phyloP scores from a whole-genome alignment of 2,329 filamentous ascomycete species.

The Xylariaceae sp. region DNA sequence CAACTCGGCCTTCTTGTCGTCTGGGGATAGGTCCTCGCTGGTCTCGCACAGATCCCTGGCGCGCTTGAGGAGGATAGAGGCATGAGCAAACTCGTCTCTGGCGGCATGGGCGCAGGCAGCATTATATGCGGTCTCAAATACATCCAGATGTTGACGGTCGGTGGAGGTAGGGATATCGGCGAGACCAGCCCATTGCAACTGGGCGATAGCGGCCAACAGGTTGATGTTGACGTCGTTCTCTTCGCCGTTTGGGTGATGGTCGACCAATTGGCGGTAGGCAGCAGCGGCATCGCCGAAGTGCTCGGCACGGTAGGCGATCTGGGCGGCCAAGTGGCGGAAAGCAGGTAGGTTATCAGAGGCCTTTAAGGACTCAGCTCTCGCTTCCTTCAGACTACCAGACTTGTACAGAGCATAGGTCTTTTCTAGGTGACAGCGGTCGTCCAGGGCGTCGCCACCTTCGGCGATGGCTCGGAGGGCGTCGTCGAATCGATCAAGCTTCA shows the following conservation, averaged over 20 bases:
- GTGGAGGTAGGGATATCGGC: slow-evolving; percentile 46
- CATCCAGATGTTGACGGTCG: slow-evolving; percentile 62
- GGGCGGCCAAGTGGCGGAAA: slow-evolving; percentile 55
- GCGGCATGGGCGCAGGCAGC: slow-evolving; percentile 70
- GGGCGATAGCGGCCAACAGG: slow-evolving; percentile 65
- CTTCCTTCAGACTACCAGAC: slow-evolving; percentile 63
- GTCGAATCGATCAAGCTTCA: slow-evolving; percentile 78
- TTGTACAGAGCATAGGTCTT: slow-evolving; percentile 84
- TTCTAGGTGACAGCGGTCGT: slow-evolving; percentile 61
- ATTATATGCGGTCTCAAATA: slow-evolving; percentile 81
- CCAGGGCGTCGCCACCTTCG: slow-evolving; percentile 57
- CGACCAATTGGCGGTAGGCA: slow-evolving; percentile 58
- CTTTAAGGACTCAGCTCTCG: slow-evolving; percentile 43
- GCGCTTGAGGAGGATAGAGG: slow-evolving; percentile 63
- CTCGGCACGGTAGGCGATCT: slow-evolving; percentile 70
- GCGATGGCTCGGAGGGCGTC: slow-evolving; percentile 69
- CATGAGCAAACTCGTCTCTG: slow-evolving; percentile 61
- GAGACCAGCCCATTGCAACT: slow-evolving; percentile 65
- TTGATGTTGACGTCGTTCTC: slow-evolving; percentile 76
- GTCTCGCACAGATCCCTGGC: slow-evolving; percentile 68
- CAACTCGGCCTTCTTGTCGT: slow-evolving; percentile 71
- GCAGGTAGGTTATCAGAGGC: slow-evolving; percentile 31
- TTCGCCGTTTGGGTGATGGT: slow-evolving; percentile 50
- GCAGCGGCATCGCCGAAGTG: slow-evolving; percentile 63
- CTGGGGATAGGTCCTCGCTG: slow-evolving; percentile 67